Percentiles rank a stretch among this genome's conserved stretches.
Evolutionary conservation across 2,329 filamentous ascomycete genomes (phyloP).

Genomic region (Colletotrichum sp.): DNA sequence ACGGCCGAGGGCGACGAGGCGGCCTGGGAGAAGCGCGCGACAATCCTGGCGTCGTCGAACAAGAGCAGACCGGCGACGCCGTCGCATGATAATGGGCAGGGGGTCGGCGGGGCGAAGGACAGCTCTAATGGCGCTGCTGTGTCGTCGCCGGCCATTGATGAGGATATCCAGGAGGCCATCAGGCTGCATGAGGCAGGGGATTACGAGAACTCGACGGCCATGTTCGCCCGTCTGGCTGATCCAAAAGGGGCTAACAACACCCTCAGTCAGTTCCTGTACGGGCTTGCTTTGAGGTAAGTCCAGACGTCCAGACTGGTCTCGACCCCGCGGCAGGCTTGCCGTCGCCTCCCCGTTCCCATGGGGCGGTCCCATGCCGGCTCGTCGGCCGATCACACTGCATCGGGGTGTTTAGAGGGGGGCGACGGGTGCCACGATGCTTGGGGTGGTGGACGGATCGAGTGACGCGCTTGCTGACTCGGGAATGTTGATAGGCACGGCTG

Average conservation of each 20-base stretch:
- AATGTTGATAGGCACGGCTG: conserved; percentile 78
- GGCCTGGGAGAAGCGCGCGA: conserved; percentile 90
- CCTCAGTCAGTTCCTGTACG: conserved; percentile 93
- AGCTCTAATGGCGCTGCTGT: conserved; percentile 32
- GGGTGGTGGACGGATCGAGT: not conserved
- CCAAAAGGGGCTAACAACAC: conserved; percentile 88
- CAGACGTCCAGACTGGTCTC: not conserved
- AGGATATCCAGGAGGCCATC: conserved; percentile 94
- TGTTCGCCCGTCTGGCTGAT: conserved; percentile 86
- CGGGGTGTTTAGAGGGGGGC: not conserved
- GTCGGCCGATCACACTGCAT: not conserved
- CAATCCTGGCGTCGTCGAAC: conserved; percentile 77
- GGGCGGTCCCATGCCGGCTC: not conserved
- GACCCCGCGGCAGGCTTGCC: not conserved
- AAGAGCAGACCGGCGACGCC: conserved; percentile 51
- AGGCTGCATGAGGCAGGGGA: conserved; percentile 86
- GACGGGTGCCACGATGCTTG: not conserved
- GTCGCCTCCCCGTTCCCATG: not conserved
- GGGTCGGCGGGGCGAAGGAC: conserved; percentile 18
- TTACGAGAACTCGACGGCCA: conserved; percentile 77
- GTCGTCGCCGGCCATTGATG: conserved; percentile 60
- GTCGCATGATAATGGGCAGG: conserved; percentile 17
- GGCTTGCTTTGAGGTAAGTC: conserved; percentile 82
- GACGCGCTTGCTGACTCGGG: not conserved
- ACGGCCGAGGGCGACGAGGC: conserved; percentile 62